Evolutionary conservation across 2,329 filamentous ascomycete genomes (phyloP).

Genomic region (Aspergillus ibericus): DNA sequence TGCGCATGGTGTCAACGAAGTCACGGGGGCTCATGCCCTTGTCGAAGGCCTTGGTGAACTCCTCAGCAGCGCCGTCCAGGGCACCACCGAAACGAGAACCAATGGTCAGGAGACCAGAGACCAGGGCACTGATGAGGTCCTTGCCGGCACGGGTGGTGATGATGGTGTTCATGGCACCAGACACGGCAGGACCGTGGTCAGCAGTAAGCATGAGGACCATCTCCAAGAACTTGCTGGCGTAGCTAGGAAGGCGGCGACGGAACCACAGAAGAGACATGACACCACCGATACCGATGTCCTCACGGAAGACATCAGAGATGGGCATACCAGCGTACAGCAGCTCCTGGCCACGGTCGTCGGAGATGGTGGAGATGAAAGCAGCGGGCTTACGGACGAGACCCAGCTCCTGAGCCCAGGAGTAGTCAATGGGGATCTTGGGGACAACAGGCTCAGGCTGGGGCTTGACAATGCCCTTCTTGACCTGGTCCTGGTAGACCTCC

Average conservation of each 20-base stretch:
- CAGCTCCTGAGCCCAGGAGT: constrained; percentile 99
- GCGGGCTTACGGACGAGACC: constrained; percentile 99
- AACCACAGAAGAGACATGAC: constrained; percentile 99
- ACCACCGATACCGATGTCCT: constrained; percentile 98
- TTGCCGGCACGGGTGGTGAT: constrained; percentile 99
- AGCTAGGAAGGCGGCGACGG: constrained; percentile 92
- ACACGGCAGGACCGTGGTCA: constrained; percentile 97
- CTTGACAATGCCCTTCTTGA: constrained; percentile 79
- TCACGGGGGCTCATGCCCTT: constrained; percentile 97
- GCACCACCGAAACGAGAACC: constrained; percentile 98
- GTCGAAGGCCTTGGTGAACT: constrained; percentile 98
- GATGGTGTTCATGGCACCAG: constrained; percentile 99
- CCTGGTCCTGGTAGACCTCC: constrained; percentile 82
- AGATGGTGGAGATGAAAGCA: constrained; percentile 99
- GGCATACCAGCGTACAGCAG: constrained; percentile 98
- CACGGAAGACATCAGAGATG: constrained; percentile 98
- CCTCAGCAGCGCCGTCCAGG: constrained; percentile 93
- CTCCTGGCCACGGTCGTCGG: constrained; percentile 99
- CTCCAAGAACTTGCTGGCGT: constrained; percentile 98
- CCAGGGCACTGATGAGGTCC: constrained; percentile 92
- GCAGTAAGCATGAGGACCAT: constrained; percentile 99
- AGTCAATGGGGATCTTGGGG: constrained; percentile 99
- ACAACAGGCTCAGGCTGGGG: constrained; percentile 86
- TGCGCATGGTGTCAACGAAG: constrained; percentile 98
- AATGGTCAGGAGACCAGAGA: constrained; percentile 96